phyloP scores from a whole-genome alignment of 2,329 filamentous ascomycete species.

The Penicillium paneum region DNA sequence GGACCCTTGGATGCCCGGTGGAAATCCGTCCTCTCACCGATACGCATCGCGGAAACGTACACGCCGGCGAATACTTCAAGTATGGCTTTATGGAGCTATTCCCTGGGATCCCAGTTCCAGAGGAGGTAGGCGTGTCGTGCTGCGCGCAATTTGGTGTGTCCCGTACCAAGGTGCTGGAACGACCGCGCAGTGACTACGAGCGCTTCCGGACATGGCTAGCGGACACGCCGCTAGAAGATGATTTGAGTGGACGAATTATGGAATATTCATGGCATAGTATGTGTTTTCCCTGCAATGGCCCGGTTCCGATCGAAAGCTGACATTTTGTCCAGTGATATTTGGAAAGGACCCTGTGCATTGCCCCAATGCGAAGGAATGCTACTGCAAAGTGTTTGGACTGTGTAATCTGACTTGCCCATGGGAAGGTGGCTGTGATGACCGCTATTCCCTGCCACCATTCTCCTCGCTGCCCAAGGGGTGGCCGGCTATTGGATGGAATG shows the following conservation, averaged over 20 bases:
- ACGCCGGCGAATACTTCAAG: constrained; percentile 50
- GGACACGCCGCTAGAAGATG: constrained; percentile 47
- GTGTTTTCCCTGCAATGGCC: constrained; percentile 18
- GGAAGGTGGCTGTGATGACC: constrained; percentile 50
- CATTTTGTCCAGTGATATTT: constrained; percentile 51
- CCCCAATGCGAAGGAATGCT: constrained; percentile 59
- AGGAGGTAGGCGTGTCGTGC: constrained; percentile 50
- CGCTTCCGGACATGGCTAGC: constrained; percentile 50
- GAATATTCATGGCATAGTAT: constrained; percentile 61
- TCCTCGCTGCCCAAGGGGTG: constrained; percentile 60
- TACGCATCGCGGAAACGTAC: constrained; percentile 43
- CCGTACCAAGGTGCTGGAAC: constrained; percentile 45
- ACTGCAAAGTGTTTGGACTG: constrained; percentile 64
- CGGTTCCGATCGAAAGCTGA: not conserved
- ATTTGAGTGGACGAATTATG: constrained; percentile 52
- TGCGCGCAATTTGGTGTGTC: constrained; percentile 57
- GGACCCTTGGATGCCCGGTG: constrained; percentile 51
- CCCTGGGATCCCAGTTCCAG: constrained; percentile 39
- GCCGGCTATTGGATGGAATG: constrained; percentile 57
- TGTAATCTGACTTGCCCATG: constrained; percentile 49
- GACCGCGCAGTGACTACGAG: constrained; percentile 49
- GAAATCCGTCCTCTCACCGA: constrained; percentile 50
- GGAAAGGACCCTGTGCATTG: constrained; percentile 59
- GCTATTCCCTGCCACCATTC: constrained; percentile 59
- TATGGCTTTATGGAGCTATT: constrained; percentile 52